A percentile compares a stretch with the other conserved stretches of the same genome.
phyloP scores from a whole-genome alignment of 345 rosid genomes.

The Firmiana major region DNA sequence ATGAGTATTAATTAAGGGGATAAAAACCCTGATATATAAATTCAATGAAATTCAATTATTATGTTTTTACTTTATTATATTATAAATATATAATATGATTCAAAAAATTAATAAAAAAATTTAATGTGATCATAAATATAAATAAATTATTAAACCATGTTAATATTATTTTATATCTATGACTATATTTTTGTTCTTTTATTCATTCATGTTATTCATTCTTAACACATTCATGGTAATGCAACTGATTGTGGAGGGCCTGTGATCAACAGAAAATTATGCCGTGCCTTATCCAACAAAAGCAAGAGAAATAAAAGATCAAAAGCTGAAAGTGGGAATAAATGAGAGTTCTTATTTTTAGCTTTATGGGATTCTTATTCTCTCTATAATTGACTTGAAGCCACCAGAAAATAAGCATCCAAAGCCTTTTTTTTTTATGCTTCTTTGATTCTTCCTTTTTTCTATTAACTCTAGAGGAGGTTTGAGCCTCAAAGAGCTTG shows the following conservation, averaged over 20 bases:
- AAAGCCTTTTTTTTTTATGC: neutral
- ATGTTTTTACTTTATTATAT: no score
- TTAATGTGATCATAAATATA: no score
- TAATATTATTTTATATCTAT: no score
- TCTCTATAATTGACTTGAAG: neutral
- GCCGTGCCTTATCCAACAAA: conserved; percentile 28
- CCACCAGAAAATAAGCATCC: neutral
- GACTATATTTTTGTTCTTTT: no score
- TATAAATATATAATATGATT: no score
- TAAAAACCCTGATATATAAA: no score
- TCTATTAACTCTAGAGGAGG: neutral
- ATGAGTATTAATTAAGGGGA: no score
- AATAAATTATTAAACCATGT: no score
- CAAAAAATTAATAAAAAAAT: no score
- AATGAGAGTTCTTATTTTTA: neutral
- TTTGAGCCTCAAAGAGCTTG: neutral
- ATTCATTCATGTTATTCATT: no score
- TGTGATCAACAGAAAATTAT: conserved; percentile 7
- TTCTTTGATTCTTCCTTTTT: neutral
- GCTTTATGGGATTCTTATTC: conserved; percentile 28
- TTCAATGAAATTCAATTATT: no score
- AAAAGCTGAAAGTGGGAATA: neutral
- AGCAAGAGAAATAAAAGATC: neutral
- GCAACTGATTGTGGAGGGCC: neutral
- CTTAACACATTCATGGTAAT: neutral